Conservation (phyloP, 495 filamentous ascomycete species). For the Achaetomiella virescens region DNA sequence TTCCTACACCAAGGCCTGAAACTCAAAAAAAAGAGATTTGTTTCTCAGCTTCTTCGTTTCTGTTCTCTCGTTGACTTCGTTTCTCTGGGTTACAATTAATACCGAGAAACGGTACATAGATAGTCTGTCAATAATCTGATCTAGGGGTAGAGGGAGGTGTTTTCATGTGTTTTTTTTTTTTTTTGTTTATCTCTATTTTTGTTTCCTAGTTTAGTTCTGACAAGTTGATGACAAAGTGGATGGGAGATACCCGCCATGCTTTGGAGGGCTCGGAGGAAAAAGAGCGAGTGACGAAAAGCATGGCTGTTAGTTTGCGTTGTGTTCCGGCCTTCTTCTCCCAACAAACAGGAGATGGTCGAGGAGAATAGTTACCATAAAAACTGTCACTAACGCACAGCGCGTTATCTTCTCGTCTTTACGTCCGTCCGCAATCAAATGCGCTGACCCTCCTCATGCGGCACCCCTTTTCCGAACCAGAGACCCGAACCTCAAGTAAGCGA, state of each 20-base stretch:
- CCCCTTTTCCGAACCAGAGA: background rate
- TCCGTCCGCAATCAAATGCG: background rate
- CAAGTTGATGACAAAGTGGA: background rate
- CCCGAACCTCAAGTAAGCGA: no score
- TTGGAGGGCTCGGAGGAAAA: background rate
- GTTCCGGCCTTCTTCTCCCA: background rate
- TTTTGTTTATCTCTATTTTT: background rate
- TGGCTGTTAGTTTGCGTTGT: background rate
- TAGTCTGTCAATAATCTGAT: background rate
- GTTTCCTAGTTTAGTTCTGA: background rate
- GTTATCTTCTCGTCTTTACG: no score
- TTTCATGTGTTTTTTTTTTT: background rate
- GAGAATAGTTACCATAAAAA: no score
- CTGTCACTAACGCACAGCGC: no score
- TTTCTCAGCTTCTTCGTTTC: background rate
- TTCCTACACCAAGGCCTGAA: background rate
- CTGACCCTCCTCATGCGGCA: background rate
- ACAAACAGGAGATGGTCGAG: no score
- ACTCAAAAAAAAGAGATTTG: background rate
- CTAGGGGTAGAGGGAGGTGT: background rate
- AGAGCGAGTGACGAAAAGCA: background rate
- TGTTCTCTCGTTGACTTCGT: background rate
- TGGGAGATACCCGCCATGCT: slow-evolving; percentile 3
- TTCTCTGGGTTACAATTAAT: background rate
- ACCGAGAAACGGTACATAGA: background rate